Evolutionary conservation across 169 alveolate species (phyloP).

Genomic region (Eimeria mitis): DNA sequence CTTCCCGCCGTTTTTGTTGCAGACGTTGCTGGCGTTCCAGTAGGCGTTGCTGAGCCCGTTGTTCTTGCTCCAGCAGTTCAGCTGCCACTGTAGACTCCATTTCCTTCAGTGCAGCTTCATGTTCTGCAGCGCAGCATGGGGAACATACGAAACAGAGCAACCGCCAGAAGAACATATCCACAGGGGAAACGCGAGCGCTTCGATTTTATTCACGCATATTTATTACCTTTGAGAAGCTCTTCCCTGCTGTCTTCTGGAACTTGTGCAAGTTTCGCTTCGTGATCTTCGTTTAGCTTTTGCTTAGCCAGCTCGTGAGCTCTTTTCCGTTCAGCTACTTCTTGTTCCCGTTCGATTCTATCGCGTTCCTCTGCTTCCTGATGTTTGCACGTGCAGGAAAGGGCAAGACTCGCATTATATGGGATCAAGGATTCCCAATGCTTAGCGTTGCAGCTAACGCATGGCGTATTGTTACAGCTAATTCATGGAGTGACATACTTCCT

Average conservation of each 20-base stretch:
- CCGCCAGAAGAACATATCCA: neutral
- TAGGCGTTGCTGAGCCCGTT: conserved; percentile 37
- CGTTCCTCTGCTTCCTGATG: conserved; percentile 43
- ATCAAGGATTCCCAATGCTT: neutral
- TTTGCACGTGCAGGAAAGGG: neutral
- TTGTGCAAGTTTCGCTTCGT: conserved; percentile 23
- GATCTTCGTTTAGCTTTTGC: conserved; percentile 47
- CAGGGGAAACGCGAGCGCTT: neutral
- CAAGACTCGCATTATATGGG: neutral
- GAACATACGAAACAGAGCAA: neutral
- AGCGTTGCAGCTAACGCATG: neutral
- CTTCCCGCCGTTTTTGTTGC: conserved; percentile 28
- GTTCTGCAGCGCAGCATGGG: conserved; percentile 28
- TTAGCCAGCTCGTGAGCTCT: conserved; percentile 36
- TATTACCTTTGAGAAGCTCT: conserved; percentile 17
- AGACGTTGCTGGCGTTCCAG: conserved; percentile 51
- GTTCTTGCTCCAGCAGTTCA: conserved; percentile 34
- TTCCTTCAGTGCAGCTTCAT: conserved; percentile 28
- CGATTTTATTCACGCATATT: neutral
- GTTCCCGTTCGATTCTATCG: conserved; percentile 15
- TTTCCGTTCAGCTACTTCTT: conserved; percentile 1
- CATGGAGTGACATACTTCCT: conserved; percentile 8
- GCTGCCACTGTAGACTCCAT: conserved; percentile 52
- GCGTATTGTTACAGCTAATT: neutral
- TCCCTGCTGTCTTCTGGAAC: conserved; percentile 25